phyloP scores from a whole-genome alignment of 768 basidiomycete genomes.

The Hygrophorus russula region DNA sequence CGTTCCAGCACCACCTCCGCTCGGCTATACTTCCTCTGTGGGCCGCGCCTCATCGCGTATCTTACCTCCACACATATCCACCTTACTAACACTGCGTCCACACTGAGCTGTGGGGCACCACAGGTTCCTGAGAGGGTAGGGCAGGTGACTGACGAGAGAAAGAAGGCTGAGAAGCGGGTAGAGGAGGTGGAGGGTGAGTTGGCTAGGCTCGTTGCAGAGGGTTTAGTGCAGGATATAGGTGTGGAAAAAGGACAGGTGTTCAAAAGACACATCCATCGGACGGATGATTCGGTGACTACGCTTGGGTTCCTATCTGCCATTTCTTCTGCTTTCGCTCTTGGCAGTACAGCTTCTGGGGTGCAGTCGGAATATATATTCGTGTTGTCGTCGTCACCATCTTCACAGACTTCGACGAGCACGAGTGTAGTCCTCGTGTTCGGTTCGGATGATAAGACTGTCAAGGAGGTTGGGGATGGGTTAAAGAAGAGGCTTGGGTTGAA shows the following conservation, averaged over 20 bases:
- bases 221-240: constrained; percentile 19
- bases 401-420: constrained; percentile 35
- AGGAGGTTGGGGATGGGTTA: constrained; percentile 42
- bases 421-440: constrained; percentile 52
- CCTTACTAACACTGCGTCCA: constrained; percentile 44
- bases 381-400: constrained; percentile 54
- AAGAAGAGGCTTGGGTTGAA: constrained; percentile 51
- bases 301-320: constrained; percentile 52
- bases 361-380: constrained; percentile 32
- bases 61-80: constrained; percentile 46
- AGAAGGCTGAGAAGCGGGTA: constrained; percentile 53
- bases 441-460: constrained; percentile 47
- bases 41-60: constrained; percentile 60
- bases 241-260: constrained; percentile 16
- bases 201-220: constrained; percentile 34
- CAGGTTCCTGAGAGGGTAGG: constrained; percentile 59
- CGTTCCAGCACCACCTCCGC: constrained; percentile 51
- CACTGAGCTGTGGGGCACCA: constrained; percentile 56
- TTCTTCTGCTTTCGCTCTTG: constrained; percentile 31
- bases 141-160: constrained; percentile 57
- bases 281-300: constrained; percentile 47
- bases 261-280: constrained; percentile 43
- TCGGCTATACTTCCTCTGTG: constrained; percentile 75
- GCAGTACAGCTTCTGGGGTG: constrained; percentile 10
- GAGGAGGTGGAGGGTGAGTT: constrained; percentile 62